Conservation (phyloP, 176 grass and related monocot genomes). For the Alloteropsis semialata region DNA sequence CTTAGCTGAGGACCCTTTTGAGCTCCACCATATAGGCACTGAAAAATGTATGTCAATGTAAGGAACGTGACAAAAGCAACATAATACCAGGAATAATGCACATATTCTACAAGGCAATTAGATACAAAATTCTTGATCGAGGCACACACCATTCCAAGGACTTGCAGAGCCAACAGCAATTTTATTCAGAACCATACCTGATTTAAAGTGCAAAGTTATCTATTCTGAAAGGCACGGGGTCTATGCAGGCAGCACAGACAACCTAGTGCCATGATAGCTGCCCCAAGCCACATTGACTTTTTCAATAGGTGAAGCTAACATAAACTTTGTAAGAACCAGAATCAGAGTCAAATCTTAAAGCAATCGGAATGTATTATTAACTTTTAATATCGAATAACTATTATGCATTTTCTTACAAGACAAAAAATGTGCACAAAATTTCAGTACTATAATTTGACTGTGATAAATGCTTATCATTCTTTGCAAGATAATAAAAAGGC, state of each 20-base stretch:
- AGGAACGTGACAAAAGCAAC: slow-evolving; percentile 2
- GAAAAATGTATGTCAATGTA: neutral
- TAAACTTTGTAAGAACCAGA: slow-evolving; percentile 1
- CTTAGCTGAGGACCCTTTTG: slow-evolving; percentile 88
- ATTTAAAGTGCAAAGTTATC: neutral
- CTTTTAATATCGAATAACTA: neutral
- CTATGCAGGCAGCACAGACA: neutral
- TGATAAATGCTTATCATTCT: neutral
- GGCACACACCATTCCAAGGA: neutral
- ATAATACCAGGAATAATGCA: slow-evolving; percentile 7
- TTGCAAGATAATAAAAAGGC: neutral
- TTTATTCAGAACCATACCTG: neutral
- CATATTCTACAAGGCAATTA: slow-evolving; percentile 7
- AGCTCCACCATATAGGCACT: slow-evolving; percentile 98
- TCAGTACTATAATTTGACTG: slow-evolving; percentile 2
- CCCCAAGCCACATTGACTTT: neutral
- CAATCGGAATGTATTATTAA: neutral
- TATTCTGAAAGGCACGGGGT: neutral
- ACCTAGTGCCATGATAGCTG: neutral
- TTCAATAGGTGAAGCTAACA: neutral
- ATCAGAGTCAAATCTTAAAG: neutral
- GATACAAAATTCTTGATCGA: neutral
- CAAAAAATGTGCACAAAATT: neutral
- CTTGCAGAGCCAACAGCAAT: neutral
- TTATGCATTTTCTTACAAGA: slow-evolving; percentile 7